These are phyloP conservation scores for Amanita inopinata DNA, from an alignment of 768 basidiomycete genomes.

Conservation along the genomic window DNA sequence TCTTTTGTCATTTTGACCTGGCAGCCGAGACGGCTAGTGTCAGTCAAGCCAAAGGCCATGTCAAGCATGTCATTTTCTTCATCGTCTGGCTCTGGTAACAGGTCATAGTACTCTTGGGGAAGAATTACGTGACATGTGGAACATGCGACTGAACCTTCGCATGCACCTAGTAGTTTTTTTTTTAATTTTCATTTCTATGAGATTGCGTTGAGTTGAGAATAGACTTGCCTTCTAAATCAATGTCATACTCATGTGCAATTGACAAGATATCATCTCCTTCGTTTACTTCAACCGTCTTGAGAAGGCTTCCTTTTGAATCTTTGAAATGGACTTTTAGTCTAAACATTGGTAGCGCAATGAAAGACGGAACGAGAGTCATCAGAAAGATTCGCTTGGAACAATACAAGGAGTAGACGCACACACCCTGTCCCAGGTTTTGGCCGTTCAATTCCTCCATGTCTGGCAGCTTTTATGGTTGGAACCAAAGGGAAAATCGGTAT, in stretches of 20 bases:
- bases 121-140: constrained; percentile 96
- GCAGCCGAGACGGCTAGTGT: constrained; percentile 79
- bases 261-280: constrained; percentile 91
- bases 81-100: constrained; percentile 87
- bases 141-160: constrained; percentile 94
- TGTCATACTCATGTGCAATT: constrained; percentile 90
- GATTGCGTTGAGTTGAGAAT: background rate
- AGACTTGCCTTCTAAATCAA: constrained; percentile 83
- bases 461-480: constrained; percentile 5
- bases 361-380: constrained; percentile 1
- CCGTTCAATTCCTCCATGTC: constrained; percentile 16
- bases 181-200: background rate
- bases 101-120: constrained; percentile 70
- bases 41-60: constrained; percentile 94
- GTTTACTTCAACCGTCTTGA: constrained; percentile 85
- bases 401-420: constrained; percentile 9
- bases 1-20: constrained; percentile 72
- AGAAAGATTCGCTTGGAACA: background rate
- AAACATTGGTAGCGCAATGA: no score
- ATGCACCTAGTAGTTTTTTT: constrained; percentile 92
- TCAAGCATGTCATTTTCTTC: constrained; percentile 99
- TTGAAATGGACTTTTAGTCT: constrained; percentile 90
- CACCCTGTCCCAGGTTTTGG: constrained; percentile 21
- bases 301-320: constrained; percentile 72
- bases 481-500: background rate